A percentile compares a stretch with the other conserved stretches of the same genome.
phyloP scores from a whole-genome alignment of 176 grass and related monocot species.

The Phragmites australis region DNA sequence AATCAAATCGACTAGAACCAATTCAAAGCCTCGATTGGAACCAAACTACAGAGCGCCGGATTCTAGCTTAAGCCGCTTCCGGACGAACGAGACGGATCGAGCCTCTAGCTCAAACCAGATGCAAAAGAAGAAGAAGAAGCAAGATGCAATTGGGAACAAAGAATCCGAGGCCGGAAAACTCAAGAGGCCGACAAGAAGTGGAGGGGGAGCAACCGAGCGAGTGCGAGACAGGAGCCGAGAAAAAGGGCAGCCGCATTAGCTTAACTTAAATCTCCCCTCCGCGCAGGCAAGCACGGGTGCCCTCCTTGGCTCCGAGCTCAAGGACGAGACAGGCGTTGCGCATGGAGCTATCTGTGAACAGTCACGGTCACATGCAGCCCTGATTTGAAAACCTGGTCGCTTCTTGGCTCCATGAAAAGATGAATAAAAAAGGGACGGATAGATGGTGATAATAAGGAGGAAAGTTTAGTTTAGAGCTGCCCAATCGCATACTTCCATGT shows the following conservation, averaged over 20 bases:
- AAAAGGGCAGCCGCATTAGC: constrained; percentile 43
- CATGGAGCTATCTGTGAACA: constrained; percentile 50
- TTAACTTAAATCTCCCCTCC: constrained; percentile 33
- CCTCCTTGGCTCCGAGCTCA: constrained; percentile 50
- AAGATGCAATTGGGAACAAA: constrained; percentile 18
- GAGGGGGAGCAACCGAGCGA: constrained; percentile 36
- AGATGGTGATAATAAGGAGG: constrained; percentile 22
- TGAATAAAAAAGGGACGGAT: constrained; percentile 8
- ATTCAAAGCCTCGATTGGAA: not conserved
- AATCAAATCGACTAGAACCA: constrained; percentile 1
- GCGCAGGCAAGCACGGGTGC: constrained; percentile 44
- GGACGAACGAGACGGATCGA: constrained; percentile 26
- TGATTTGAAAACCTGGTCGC: constrained; percentile 54
- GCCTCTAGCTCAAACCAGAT: constrained; percentile 37
- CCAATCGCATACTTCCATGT: constrained; percentile 14
- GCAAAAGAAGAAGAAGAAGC: constrained; percentile 21
- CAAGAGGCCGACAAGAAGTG: constrained; percentile 42
- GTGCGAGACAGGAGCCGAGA: constrained; percentile 24
- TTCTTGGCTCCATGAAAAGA: constrained; percentile 36
- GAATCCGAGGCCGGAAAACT: constrained; percentile 45
- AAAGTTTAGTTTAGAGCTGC: constrained; percentile 23
- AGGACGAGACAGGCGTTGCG: constrained; percentile 43
- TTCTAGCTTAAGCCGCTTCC: not conserved
- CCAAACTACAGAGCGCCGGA: not conserved
- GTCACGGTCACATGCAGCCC: constrained; percentile 45